Conservation (phyloP, 208 protist species). For the Angomonas desouzai region DNA sequence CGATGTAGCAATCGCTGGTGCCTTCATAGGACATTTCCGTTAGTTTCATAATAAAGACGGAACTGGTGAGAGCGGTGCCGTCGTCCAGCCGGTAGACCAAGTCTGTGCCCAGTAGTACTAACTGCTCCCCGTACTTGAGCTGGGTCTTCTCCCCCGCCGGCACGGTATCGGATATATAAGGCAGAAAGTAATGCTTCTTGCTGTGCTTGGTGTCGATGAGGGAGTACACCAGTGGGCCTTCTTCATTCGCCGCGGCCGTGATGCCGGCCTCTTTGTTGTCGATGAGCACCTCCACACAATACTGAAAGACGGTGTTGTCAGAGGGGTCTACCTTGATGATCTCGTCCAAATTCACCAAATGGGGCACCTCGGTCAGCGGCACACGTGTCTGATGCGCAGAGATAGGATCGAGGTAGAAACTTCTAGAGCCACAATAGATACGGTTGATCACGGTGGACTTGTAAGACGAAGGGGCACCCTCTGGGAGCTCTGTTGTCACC, state of each 20-base stretch:
- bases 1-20: conserved; percentile 11
- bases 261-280: conserved; percentile 2
- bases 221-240: conserved; percentile 28
- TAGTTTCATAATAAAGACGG: conserved; percentile 21
- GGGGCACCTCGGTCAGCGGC: conserved; percentile 24
- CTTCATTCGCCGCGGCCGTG: conserved; percentile 13
- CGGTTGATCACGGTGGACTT: conserved; percentile 1
- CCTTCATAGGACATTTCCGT: conserved; percentile 2
- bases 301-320: conserved; percentile 30
- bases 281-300: conserved; percentile 36
- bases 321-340: conserved; percentile 12
- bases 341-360: conserved; percentile 22
- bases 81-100: conserved; percentile 22
- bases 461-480: neutral
- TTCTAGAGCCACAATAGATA: conserved; percentile 40
- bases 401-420: conserved; percentile 40
- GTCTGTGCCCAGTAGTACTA: conserved; percentile 20
- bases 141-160: neutral
- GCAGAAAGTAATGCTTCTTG: conserved; percentile 15
- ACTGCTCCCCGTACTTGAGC: conserved; percentile 16
- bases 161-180: neutral
- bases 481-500: neutral
- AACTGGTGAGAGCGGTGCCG: conserved; percentile 13
- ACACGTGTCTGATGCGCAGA: conserved; percentile 30
- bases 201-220: conserved; percentile 24